phyloP scores from a whole-genome alignment of 2,329 filamentous ascomycete genomes.

The Didymella exigua region DNA sequence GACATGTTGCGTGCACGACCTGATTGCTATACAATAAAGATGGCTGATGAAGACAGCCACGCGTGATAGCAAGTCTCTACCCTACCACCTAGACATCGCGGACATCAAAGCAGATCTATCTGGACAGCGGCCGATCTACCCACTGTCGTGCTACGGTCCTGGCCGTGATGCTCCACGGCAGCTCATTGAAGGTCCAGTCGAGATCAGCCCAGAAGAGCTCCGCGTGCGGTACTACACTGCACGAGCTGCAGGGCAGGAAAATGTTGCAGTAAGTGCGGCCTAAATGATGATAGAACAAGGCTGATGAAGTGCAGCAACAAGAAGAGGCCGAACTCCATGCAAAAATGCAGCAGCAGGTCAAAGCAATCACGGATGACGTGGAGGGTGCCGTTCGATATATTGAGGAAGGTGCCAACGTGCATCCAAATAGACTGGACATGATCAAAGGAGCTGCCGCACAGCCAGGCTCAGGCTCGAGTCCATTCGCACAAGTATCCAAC shows the following conservation, averaged over 20 bases:
- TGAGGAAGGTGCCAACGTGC: slow-evolving; percentile 43
- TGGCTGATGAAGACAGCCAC: slow-evolving; percentile 15
- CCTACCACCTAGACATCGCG: slow-evolving; percentile 37
- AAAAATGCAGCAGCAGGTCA: slow-evolving; percentile 71
- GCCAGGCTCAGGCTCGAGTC: slow-evolving; percentile 24
- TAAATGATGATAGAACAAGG: neutral
- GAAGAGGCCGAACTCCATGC: slow-evolving; percentile 67
- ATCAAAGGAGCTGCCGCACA: slow-evolving; percentile 28
- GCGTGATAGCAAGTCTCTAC: slow-evolving; percentile 27
- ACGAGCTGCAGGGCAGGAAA: slow-evolving; percentile 64
- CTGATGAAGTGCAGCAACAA: slow-evolving; percentile 57
- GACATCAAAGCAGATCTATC: slow-evolving; percentile 63
- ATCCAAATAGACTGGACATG: slow-evolving; percentile 44
- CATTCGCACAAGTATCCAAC: slow-evolving; percentile 33
- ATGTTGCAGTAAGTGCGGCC: slow-evolving; percentile 55
- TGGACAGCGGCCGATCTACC: slow-evolving; percentile 78
- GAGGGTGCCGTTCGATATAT: slow-evolving; percentile 64
- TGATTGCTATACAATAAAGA: neutral
- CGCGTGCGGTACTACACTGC: slow-evolving; percentile 73
- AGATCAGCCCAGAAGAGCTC: slow-evolving; percentile 89
- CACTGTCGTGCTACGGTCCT: slow-evolving; percentile 84
- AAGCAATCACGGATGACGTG: slow-evolving; percentile 70
- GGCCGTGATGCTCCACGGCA: slow-evolving; percentile 77
- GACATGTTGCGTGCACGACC: neutral
- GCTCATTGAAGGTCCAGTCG: slow-evolving; percentile 80